phyloP scores from a whole-genome alignment of 306 rosid genomes.

The Castanospermum australe region DNA sequence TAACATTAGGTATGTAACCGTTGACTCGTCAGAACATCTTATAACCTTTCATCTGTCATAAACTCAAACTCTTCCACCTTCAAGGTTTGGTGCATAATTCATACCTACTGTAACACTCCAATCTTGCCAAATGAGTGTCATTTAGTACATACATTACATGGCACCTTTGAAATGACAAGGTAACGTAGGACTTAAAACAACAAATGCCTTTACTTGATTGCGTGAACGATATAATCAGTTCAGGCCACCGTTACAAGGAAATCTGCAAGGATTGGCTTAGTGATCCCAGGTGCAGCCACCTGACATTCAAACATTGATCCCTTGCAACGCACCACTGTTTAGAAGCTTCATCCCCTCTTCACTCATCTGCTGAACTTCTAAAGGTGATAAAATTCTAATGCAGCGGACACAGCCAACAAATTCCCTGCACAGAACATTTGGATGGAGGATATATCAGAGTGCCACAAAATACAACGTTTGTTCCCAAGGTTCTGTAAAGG shows the following conservation, averaged over 20 bases:
- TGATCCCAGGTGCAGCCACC: constrained; percentile 21
- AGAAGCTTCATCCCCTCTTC: constrained; percentile 97
- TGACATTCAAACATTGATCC: constrained; percentile 46
- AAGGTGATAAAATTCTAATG: constrained; percentile 79
- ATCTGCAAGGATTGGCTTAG: background rate
- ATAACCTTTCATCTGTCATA: constrained; percentile 14
- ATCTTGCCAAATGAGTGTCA: background rate
- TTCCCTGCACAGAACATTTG: constrained; percentile 58
- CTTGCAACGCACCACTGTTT: constrained; percentile 84
- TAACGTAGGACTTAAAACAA: background rate
- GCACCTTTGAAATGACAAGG: constrained; percentile 4
- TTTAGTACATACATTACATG: constrained; percentile 29
- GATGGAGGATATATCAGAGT: background rate
- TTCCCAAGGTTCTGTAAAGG: background rate
- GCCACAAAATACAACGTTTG: background rate
- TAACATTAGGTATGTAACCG: constrained; percentile 13
- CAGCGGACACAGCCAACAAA: constrained; percentile 90
- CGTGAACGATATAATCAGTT: background rate
- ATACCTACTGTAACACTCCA: constrained; percentile 7
- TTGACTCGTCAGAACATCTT: constrained; percentile 21
- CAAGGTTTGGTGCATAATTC: constrained; percentile 10
- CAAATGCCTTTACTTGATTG: constrained; percentile 14
- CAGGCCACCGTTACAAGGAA: background rate
- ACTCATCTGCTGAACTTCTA: constrained; percentile 93
- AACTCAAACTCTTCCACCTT: background rate